A percentile compares a stretch with the other conserved stretches of the same genome.
Evolutionary conservation across 257 asterid species (phyloP).

Genomic region (Solanum infundibuliforme): DNA sequence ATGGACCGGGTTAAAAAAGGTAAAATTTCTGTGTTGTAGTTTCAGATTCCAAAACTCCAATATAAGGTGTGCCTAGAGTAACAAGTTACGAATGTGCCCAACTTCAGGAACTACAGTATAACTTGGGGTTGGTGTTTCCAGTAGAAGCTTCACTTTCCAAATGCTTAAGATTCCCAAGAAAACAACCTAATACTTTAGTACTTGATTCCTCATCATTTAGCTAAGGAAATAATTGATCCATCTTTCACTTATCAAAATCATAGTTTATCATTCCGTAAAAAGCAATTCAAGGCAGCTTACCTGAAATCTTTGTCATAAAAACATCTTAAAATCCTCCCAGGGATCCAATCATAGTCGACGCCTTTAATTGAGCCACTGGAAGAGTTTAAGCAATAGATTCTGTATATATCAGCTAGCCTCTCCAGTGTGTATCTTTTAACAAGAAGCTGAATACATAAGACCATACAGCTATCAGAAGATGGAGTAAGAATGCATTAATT

Average conservation of each 20-base stretch:
- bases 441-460: slow-evolving; percentile 44
- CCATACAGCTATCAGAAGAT: slow-evolving; percentile 2
- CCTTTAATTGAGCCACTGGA: slow-evolving; percentile 25
- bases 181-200: background rate
- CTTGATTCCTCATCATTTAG: background rate
- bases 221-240: background rate
- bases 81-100: background rate
- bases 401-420: slow-evolving; percentile 80
- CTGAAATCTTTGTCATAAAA: slow-evolving; percentile 98
- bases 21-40: background rate
- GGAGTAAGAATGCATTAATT: slow-evolving; percentile 2
- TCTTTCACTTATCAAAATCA: background rate
- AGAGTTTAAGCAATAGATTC: slow-evolving; percentile 48
- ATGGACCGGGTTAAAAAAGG: background rate
- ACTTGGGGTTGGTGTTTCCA: background rate
- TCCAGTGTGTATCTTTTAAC: slow-evolving; percentile 86
- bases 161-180: background rate
- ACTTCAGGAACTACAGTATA: background rate
- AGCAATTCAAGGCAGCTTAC: slow-evolving; percentile 24
- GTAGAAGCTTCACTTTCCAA: background rate
- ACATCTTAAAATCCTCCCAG: slow-evolving; percentile 85
- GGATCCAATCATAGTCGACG: slow-evolving; percentile 78
- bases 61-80: background rate
- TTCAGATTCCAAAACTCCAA: background rate
- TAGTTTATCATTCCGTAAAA: background rate